Percentiles rank a stretch among this genome's conserved stretches.
These are phyloP conservation scores for Cyberlindnera maclurae DNA, from an alignment of 805 yeast species.

Conservation along the genomic window DNA sequence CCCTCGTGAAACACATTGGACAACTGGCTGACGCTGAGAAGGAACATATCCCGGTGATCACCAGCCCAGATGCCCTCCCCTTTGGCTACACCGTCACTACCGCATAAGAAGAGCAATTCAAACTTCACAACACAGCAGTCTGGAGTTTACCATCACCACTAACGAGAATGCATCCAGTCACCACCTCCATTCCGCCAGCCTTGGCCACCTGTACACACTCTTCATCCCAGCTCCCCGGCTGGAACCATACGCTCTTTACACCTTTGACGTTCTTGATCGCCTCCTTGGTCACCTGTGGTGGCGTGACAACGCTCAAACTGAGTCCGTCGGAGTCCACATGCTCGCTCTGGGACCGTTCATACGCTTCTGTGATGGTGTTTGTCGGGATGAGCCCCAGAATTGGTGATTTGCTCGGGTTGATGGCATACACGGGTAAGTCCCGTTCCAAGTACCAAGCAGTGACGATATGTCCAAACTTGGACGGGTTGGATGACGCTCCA, in stretches of 20 bases:
- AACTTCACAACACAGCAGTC: no score
- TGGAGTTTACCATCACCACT: no score
- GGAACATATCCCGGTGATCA: slow-evolving; percentile 68
- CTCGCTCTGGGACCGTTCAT: slow-evolving; percentile 14
- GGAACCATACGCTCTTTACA: slow-evolving; percentile 68
- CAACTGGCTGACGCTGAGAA: slow-evolving; percentile 48
- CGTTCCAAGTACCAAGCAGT: slow-evolving; percentile 58
- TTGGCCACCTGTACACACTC: slow-evolving; percentile 38
- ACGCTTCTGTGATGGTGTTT: slow-evolving; percentile 25
- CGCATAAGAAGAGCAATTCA: no score
- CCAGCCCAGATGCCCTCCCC: slow-evolving; percentile 57
- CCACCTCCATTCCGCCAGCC: slow-evolving; percentile 29
- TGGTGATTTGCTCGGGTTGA: slow-evolving; percentile 49
- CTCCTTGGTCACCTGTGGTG: slow-evolving; percentile 53
- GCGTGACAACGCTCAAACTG: slow-evolving; percentile 66
- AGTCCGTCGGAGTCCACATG: slow-evolving; percentile 34
- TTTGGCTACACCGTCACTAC: slow-evolving; percentile 43
- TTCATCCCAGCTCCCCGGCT: slow-evolving; percentile 68
- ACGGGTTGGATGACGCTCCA: slow-evolving; percentile 61
- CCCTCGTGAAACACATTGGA: slow-evolving; percentile 25
- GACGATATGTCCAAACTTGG: slow-evolving; percentile 66
- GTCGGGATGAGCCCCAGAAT: slow-evolving; percentile 40
- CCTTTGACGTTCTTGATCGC: slow-evolving; percentile 31
- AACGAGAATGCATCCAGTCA: slow-evolving; percentile 60
- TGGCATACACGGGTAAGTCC: slow-evolving; percentile 52